Evolutionary conservation across 2,329 filamentous ascomycete genomes (phyloP), one percentile per base, ranked within the genome.

Genomic region (Sclerotinia nivalis): DNA sequence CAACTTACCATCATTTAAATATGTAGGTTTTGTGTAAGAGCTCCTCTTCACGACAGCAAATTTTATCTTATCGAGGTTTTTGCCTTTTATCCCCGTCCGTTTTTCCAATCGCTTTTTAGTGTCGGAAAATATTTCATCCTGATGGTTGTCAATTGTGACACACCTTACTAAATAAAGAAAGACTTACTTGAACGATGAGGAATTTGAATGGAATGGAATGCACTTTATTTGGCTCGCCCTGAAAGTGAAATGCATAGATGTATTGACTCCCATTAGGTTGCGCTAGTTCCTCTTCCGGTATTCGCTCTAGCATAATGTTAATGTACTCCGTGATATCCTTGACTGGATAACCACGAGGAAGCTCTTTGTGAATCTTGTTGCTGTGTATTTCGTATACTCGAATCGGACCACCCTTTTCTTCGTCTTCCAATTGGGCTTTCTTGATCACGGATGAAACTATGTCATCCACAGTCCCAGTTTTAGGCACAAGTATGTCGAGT

Each of bases 31-130:
- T 52, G 91, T 89, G 80, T 92, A 96, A 66, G 88, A 85, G 75
- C 82, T 75, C 79, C 91, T 85, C 79, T 89, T 84, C 66, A 97
- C 87, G 45, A 97, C 81, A 9, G 93, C 92, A 83, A 99, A 97
- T 81, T 96, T 97, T 81, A 99, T 96, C 85, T 98, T 98, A 81
- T 99, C 95, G 75, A 99, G 94, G 74, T 93, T 93, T 84, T 99
- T 99, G 80, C 96, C 96, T 81, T 97, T 97, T 82, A 99, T 90
- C 37, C 94, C 94, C 0, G 93, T 97, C 71, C 95, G 87, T 80
- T 94, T 95, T 75, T 96, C 94, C 5, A 99, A 84, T n/a, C 96
- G 89, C 82, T 97, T 93, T 83, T 95, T 97, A 56, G 94, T 97
- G 47, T 98, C 93, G 70, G 88, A 89, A 81, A 99, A 98, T 52